Base-by-base conservation (phyloP, 139 green algal species). In the Medakamo hakoo region DNA sequence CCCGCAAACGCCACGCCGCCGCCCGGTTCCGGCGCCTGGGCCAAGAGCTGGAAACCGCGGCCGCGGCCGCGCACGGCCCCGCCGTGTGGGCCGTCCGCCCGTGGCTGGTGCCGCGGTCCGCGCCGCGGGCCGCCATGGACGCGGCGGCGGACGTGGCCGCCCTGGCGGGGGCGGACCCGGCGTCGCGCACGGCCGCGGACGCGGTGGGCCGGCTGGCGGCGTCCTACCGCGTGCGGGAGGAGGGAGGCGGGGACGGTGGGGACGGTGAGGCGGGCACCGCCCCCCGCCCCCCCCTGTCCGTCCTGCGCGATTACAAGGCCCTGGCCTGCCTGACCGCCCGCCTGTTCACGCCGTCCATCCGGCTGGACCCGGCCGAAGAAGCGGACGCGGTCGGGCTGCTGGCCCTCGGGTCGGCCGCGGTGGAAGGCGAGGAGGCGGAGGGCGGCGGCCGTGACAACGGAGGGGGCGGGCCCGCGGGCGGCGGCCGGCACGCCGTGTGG, bases 11-110 rank as follows among this genome's bases (percentile, higher is more conserved):
- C 75, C 2, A 55, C n/a, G n/a, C n/a, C n/a, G n/a, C n/a, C n/a
- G n/a, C 52, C 4, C 59, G 76, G 30, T 87, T 84, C 63, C 65
- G 71, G 14, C 67, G 80, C 9, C 30, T 87, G 19, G 40, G 58
- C 0, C 76, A 83, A 57, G 78, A 84, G 40, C 66, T 86, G 52
- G 74, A 82, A 66, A 32, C 57, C 55, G 52, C 69, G 9, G 77
- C 77, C 23, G 74, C 72, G 5, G 63, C 63, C 48, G 49, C 26
- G 27, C 59, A 60, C 5, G 76, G 70, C 18, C 30, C 40, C 0
- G 40, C 70, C 48, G 69, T 73, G 49, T 80, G 69, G 66, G 62
- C 67, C 55, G 79, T 83, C 71, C 56, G 59, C 32, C 49, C 58
- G 57, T 69, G 63, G 68, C 71, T 78, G 4, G 2, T 19, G 26